phyloP scores from a whole-genome alignment of 2,329 filamentous ascomycete species.

The Cladosporium sp. region DNA sequence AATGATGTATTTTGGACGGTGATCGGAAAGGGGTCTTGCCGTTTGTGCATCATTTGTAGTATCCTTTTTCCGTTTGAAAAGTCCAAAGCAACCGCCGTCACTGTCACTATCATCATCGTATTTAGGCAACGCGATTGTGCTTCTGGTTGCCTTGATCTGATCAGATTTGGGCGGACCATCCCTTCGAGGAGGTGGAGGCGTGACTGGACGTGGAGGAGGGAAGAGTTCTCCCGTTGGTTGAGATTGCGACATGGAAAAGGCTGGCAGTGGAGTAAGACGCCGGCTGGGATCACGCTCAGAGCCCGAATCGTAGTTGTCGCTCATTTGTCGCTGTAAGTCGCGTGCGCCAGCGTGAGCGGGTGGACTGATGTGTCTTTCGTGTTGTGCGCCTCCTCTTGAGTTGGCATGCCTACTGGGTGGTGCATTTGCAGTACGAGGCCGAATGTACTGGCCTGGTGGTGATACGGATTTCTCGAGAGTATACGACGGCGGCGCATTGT shows the following conservation, averaged over 20 bases:
- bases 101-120: conserved; percentile 27
- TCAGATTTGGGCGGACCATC: conserved; percentile 34
- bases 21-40: conserved; percentile 27
- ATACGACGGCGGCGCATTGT: background rate
- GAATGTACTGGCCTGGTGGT: conserved; percentile 4
- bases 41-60: conserved; percentile 1
- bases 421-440: conserved; percentile 11
- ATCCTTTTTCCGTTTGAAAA: conserved; percentile 38
- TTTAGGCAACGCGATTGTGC: conserved; percentile 26
- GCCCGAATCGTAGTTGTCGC: background rate
- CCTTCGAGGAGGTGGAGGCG: conserved; percentile 22
- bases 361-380: conserved; percentile 10
- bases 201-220: conserved; percentile 14
- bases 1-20: conserved; percentile 38
- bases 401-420: conserved; percentile 16
- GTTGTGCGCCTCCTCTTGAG: background rate
- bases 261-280: background rate
- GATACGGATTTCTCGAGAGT: background rate
- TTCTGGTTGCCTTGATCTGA: conserved; percentile 37
- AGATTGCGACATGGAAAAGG: conserved; percentile 6
- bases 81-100: conserved; percentile 34
- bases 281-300: background rate
- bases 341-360: background rate
- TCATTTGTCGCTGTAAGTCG: background rate
- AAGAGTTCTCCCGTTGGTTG: conserved; percentile 33